These are phyloP conservation scores for Termitomyces sp. DNA, from an alignment of 1,284 basidiomycete species.

Conservation along the genomic window DNA sequence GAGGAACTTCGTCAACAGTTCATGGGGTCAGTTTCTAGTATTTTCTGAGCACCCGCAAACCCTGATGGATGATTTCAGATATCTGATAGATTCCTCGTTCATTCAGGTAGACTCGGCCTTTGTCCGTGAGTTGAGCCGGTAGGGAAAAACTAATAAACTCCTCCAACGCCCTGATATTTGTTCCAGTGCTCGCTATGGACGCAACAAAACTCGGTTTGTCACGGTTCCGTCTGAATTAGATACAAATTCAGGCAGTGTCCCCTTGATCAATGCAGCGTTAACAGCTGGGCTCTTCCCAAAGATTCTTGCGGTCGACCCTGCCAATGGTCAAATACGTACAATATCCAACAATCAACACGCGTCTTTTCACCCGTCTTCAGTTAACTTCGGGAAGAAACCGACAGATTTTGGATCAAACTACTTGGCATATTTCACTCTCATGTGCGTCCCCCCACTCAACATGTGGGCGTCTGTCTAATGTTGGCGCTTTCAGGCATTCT, in stretches of 20 bases:
- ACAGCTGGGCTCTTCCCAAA: conserved; percentile 92
- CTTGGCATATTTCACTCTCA: conserved; percentile 85
- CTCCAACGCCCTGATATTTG: not conserved
- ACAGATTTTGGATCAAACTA: conserved; percentile 72
- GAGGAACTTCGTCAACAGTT: conserved; percentile 96
- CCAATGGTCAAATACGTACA: conserved; percentile 64
- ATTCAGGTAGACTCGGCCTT: conserved; percentile 67
- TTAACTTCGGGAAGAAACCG: conserved; percentile 74
- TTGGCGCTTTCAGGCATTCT: conserved; percentile 61
- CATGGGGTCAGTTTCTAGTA: conserved; percentile 50
- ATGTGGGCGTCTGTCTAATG: not conserved
- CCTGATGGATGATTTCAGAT: conserved; percentile 35
- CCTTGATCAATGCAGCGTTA: conserved; percentile 79
- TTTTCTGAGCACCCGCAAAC: not conserved
- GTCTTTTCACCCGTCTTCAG: conserved; percentile 88
- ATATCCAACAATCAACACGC: conserved; percentile 84
- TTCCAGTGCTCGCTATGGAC: conserved; percentile 67
- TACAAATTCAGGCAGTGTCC: conserved; percentile 58
- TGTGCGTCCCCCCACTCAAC: conserved; percentile 42
- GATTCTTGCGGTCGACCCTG: conserved; percentile 68
- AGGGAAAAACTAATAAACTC: conserved; percentile 15
- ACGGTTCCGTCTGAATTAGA: conserved; percentile 71
- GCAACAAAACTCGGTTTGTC: conserved; percentile 75
- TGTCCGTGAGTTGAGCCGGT: conserved; percentile 72
- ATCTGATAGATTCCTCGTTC: conserved; percentile 85